Evolutionary conservation across 1,284 basidiomycete species (phyloP), one percentile per base, ranked within the genome.

Genomic region (Tylopilus microsporus): DNA sequence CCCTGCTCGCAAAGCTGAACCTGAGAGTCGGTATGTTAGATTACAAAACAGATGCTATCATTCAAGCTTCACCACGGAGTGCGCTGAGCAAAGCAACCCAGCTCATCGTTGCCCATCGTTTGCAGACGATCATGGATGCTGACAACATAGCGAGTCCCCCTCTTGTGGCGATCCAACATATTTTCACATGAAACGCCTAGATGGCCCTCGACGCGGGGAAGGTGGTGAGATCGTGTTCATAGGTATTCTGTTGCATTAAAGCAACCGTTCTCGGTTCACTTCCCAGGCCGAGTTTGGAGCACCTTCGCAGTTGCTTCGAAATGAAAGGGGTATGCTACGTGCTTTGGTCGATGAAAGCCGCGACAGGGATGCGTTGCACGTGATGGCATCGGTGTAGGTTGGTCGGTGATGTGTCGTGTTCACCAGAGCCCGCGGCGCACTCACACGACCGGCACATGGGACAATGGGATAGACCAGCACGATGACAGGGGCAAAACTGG

Each of bases 81-180:
- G 16, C 41, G 9, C 10, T 47, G 34, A 75, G 71, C 12, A 82
- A 82, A 59, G 80, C 82, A 10, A 87, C 84, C 0, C 68, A 88
- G 5, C 77, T 88, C 49, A 87, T 84, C 15, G 76, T 88, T 52
- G 87, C 87, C 1, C 86, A 88, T 70, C 80, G 86, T 41, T 72
- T 89, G 13, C 85, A 86, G 65, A 88, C 85, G 36, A 52, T 36
- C 37, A 74, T 74, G 65, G 72, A 73, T 52, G 65, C 68, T 10
- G 72, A 76, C 61, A 72, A 67, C 41, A 71, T 75, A 47, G 70
- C 72, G 56, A n/a, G 60, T 64, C 37, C 7, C 8, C 41, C 49
- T 30, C 10, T n/a, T 3, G 7, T 19, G 10, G 36, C 34, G 42
- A 43, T 25, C 25, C 42, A 10, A 43, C n/a, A 4, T 10, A 43